phyloP scores from a whole-genome alignment of 768 basidiomycete species.

The Trichaptum fuscoviolaceum region DNA sequence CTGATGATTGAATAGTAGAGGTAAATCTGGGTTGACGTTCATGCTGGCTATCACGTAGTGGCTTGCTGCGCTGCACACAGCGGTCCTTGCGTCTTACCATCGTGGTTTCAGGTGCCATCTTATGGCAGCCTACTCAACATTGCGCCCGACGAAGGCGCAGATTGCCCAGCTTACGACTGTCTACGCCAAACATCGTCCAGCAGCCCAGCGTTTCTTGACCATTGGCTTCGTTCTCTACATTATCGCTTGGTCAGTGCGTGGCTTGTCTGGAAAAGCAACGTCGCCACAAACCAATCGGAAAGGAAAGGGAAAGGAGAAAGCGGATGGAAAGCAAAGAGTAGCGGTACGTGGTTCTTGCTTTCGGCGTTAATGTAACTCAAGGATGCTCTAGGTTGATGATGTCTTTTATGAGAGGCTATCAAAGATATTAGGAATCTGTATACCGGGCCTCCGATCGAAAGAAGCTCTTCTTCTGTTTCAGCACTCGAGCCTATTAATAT shows the following conservation, averaged over 20 bases:
- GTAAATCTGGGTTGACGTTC: background rate
- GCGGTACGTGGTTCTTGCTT: conserved; percentile 44
- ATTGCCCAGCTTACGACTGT: conserved; percentile 38
- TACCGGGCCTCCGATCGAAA: conserved; percentile 78
- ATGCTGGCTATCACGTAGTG: no score
- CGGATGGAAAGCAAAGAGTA: conserved; percentile 42
- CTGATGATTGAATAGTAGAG: background rate
- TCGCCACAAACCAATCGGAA: conserved; percentile 21
- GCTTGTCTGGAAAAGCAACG: conserved; percentile 42
- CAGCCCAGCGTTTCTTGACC: conserved; percentile 69
- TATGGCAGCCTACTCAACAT: conserved; percentile 27
- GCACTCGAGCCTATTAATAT: conserved; percentile 86
- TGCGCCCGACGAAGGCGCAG: conserved; percentile 28
- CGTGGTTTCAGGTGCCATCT: background rate
- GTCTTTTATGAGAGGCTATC: conserved; percentile 81
- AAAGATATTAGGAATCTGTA: conserved; percentile 77
- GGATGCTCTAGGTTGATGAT: conserved; percentile 66
- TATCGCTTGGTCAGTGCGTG: conserved; percentile 55
- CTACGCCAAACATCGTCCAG: conserved; percentile 65
- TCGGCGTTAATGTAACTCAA: background rate
- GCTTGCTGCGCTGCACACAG: background rate
- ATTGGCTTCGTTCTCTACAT: conserved; percentile 67
- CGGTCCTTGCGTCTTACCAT: background rate
- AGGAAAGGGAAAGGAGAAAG: conserved; percentile 31
- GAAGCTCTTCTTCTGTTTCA: conserved; percentile 83